phyloP scores from a whole-genome alignment of 164 flowering plant genomes.

The Pachysandra terminalis region DNA sequence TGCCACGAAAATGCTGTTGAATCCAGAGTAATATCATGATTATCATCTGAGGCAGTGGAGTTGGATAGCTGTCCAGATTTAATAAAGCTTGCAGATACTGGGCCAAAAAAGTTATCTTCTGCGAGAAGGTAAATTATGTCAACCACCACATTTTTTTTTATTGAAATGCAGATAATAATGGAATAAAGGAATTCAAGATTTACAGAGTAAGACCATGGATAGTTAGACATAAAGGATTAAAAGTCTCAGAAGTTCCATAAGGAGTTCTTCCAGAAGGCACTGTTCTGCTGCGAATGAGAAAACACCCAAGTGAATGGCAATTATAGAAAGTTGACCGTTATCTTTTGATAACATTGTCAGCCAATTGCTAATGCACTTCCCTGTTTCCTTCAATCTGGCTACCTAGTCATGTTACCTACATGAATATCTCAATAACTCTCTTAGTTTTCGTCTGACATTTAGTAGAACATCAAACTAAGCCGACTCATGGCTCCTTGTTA shows the following conservation, averaged over 20 bases:
- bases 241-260: background rate
- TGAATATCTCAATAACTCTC: no score
- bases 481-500: no score
- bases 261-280: background rate
- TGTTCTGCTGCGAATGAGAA: no score
- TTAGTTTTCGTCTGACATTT: no score
- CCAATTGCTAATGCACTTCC: background rate
- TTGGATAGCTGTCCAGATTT: constrained; percentile 63
- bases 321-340: background rate
- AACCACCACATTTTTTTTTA: background rate
- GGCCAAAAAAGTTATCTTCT: constrained; percentile 82
- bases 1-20: constrained; percentile 91
- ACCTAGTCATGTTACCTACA: no score
- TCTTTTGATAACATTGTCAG: background rate
- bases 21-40: constrained; percentile 81
- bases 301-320: background rate
- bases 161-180: background rate
- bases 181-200: background rate
- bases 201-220: no score
- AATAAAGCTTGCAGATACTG: constrained; percentile 80
- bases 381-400: no score
- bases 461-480: no score
- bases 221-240: background rate
- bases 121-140: constrained; percentile 21
- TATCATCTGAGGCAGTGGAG: constrained; percentile 61